phyloP scores from a whole-genome alignment of 495 filamentous ascomycete species.

The Penicillium malachiteum region DNA sequence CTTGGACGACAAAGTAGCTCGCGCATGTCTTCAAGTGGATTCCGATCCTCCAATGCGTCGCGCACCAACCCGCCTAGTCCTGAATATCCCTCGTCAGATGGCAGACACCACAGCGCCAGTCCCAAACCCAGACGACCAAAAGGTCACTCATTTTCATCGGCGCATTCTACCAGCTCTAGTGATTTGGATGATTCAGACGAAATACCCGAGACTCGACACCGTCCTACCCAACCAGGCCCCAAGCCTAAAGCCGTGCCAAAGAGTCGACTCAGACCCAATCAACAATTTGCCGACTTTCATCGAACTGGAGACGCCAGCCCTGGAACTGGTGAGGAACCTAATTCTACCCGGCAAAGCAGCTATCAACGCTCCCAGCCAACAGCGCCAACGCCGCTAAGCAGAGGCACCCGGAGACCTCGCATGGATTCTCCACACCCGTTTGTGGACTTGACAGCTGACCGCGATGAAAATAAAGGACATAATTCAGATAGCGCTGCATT shows the following conservation, averaged over 20 bases:
- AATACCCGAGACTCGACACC: slow-evolving; percentile 9
- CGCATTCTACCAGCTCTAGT: slow-evolving; percentile 38
- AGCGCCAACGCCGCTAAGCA: slow-evolving; percentile 5
- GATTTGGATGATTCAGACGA: slow-evolving; percentile 30
- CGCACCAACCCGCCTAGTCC: slow-evolving; percentile 41
- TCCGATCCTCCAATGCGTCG: slow-evolving; percentile 22
- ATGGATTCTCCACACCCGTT: slow-evolving; percentile 4
- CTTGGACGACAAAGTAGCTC: slow-evolving; percentile 46
- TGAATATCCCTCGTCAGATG: slow-evolving; percentile 20
- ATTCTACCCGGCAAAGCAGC: slow-evolving; percentile 5
- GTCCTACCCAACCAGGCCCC: no score
- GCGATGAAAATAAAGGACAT: slow-evolving; percentile 30
- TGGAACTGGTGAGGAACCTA: slow-evolving; percentile 34
- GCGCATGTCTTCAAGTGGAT: slow-evolving; percentile 41
- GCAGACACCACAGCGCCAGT: slow-evolving; percentile 40
- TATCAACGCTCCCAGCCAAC: slow-evolving; percentile 1
- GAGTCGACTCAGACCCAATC: slow-evolving; percentile 38
- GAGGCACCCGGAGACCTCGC: slow-evolving; percentile 12
- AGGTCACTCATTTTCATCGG: slow-evolving; percentile 24
- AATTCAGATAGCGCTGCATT: slow-evolving; percentile 40
- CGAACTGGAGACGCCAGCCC: slow-evolving; percentile 19
- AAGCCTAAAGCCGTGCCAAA: slow-evolving; percentile 48
- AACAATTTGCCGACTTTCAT: slow-evolving; percentile 36
- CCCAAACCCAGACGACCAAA: slow-evolving; percentile 31
- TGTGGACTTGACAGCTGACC: slow-evolving; percentile 27